Conservation (phyloP, 768 basidiomycete genomes). For the Phylloporus rhodoxanthus region DNA sequence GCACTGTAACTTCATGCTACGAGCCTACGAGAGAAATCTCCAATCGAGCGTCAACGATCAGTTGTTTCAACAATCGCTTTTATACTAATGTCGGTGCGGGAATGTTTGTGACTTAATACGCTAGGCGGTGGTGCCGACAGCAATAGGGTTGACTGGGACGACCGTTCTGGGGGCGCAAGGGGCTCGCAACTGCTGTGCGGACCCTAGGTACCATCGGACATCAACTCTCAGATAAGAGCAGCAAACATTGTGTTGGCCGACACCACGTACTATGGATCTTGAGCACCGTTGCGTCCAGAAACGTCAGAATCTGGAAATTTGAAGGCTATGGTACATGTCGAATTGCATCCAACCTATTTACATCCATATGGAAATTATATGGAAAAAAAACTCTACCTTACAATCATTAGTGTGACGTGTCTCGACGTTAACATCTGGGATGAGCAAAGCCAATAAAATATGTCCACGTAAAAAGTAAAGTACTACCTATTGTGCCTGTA, state of each 20-base stretch:
- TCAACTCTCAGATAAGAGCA: not conserved
- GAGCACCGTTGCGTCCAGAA: not conserved
- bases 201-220: not conserved
- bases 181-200: not conserved
- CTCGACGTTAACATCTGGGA: conserved; percentile 12
- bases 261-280: not conserved
- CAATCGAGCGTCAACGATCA: not conserved
- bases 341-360: not conserved
- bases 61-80: not conserved
- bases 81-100: not conserved
- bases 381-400: conserved; percentile 9
- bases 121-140: not conserved
- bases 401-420: conserved; percentile 11
- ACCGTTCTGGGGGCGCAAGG: not conserved
- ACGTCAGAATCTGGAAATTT: not conserved
- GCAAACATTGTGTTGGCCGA: not conserved
- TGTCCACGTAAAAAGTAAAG: conserved; percentile 14
- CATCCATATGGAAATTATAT: conserved; percentile 9
- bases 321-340: not conserved
- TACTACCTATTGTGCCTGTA: conserved; percentile 14
- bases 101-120: not conserved
- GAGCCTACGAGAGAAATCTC: not conserved
- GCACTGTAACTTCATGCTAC: not conserved
- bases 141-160: not conserved
- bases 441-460: conserved; percentile 28